Conservation (phyloP, 306 rosid species). For the Fragaria ananassa region DNA sequence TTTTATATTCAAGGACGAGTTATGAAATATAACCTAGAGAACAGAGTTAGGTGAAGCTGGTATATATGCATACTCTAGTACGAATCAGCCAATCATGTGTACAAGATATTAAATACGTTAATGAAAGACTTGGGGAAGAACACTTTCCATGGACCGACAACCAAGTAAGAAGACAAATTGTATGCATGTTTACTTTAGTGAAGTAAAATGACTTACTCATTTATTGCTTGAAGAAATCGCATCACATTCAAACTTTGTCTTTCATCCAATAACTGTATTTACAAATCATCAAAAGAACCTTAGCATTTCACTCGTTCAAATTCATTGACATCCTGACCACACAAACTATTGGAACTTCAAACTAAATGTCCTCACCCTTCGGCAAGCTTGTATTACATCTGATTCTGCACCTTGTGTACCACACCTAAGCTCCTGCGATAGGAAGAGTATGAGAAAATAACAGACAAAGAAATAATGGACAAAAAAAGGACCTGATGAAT, state of each 20-base stretch:
- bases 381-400: constrained; percentile 57
- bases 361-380: constrained; percentile 52
- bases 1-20: background rate
- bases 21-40: background rate
- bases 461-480: background rate
- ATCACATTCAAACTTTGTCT: constrained; percentile 77
- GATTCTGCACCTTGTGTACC: constrained; percentile 58
- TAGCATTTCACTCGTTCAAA: background rate
- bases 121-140: background rate
- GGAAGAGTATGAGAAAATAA: background rate
- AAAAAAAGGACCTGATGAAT: background rate
- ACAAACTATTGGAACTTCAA: background rate
- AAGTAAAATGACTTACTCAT: constrained; percentile 45
- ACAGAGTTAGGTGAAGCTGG: background rate
- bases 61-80: background rate
- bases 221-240: constrained; percentile 79
- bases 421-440: constrained; percentile 66
- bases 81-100: background rate
- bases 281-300: constrained; percentile 19
- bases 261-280: constrained; percentile 72
- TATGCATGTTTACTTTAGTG: constrained; percentile 1
- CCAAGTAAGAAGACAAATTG: background rate
- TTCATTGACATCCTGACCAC: background rate
- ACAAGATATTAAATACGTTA: background rate
- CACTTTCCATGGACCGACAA: background rate